phyloP scores from a whole-genome alignment of 2,329 filamentous ascomycete species.

The Botrytis galanthina region DNA sequence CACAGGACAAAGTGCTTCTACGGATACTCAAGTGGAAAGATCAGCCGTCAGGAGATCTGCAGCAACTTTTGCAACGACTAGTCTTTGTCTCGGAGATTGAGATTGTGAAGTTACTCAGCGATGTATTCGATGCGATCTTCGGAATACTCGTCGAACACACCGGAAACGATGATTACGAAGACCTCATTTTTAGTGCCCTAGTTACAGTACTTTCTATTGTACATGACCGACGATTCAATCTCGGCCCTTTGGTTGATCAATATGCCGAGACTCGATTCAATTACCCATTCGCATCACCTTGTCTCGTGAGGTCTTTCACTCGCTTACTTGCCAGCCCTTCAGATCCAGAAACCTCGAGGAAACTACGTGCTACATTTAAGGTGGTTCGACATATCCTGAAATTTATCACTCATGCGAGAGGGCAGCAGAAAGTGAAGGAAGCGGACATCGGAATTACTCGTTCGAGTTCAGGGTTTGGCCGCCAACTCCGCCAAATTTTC shows the following conservation, averaged over 20 bases:
- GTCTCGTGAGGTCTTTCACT: conserved; percentile 81
- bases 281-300: conserved; percentile 88
- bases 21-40: conserved; percentile 86
- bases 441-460: conserved; percentile 81
- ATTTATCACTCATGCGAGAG: conserved; percentile 87
- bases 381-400: conserved; percentile 90
- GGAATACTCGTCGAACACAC: conserved; percentile 86
- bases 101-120: conserved; percentile 86
- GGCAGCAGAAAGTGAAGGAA: conserved; percentile 85
- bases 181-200: conserved; percentile 85
- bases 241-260: conserved; percentile 84
- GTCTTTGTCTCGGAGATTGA: conserved; percentile 96
- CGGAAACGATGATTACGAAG: conserved; percentile 89
- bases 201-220: conserved; percentile 90
- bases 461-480: conserved; percentile 69
- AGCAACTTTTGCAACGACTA: conserved; percentile 73
- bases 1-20: conserved; percentile 83
- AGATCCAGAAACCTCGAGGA: conserved; percentile 78
- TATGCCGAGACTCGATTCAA: conserved; percentile 89
- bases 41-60: conserved; percentile 66
- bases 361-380: conserved; percentile 88
- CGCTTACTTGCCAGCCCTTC: conserved; percentile 78
- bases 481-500: conserved; percentile 83
- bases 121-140: conserved; percentile 89
- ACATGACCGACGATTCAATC: conserved; percentile 88